Base-by-base conservation (phyloP, 805 yeast genomes). In the Tetrapisispora nanseiensis region DNA sequence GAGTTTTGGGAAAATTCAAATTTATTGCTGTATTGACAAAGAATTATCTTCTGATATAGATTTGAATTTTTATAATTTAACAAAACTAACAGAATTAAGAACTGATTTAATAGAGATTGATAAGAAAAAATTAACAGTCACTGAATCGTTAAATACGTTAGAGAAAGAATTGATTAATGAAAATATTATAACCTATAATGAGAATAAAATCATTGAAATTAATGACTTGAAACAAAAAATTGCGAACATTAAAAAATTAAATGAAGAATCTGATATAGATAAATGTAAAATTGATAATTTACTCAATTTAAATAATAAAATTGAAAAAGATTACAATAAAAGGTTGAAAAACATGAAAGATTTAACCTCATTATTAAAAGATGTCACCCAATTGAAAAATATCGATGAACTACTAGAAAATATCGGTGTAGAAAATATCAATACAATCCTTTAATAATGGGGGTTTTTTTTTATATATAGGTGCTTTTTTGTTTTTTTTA, bases 21-120 rank as follows among this genome's bases (percentile, higher is more conserved):
- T 70, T 21, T 72, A 71, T 40, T 66, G 70, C 23, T 70, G 69
- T 33, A 60, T 62, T n/a, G 68, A 69, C 43, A 48, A 55, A 7
- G 52, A 54, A 30, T 12, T 24, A 30, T 12, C 45, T 44, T 3
- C 34, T 3, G 49, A 48, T n/a, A 41, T 42, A 10, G 44, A 42
- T 12, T 30, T 32, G 11, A 34, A 30, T 3, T 33, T 44, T 12
- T 51, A 40, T 30, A 45, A 51, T 1, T 45, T 53, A n/a, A 54
- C 51, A 21, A 46, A 39, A 16, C 33, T 57, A 20, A 35, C 42
- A n/a, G 51, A 55, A 33, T 42, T 56, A 41, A 51, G 54, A 34
- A 51, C 49, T 13, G 57, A 57, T 40, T 28, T 47, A 3, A 45
- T 45, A 33, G 57, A 54, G 20, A 28, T 53, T 12, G 57, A 54